Percentiles rank a stretch among this genome's conserved stretches.
These are phyloP conservation scores for Alloteropsis angusta DNA, from an alignment of 202 grass and related monocot species.

Conservation along the genomic window DNA sequence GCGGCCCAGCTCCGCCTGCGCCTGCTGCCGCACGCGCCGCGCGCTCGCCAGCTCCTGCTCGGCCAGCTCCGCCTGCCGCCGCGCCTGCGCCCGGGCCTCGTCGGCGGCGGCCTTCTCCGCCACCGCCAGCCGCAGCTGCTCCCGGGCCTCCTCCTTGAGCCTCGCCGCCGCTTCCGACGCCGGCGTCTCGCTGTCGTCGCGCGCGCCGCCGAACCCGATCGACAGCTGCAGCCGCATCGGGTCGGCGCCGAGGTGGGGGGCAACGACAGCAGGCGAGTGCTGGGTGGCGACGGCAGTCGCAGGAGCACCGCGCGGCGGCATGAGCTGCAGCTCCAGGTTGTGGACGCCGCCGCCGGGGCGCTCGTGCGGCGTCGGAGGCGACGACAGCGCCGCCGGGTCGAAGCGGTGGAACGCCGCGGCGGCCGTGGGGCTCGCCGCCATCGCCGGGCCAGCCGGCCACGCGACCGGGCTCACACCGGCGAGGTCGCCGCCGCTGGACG, in stretches of 20 bases:
- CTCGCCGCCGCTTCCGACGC: background rate
- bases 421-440: constrained; percentile 5
- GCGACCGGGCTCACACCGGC: constrained; percentile 27
- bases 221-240: constrained; percentile 55
- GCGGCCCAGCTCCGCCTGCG: constrained; percentile 61
- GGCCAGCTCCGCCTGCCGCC: constrained; percentile 58
- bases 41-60: constrained; percentile 77
- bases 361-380: constrained; percentile 1
- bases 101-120: constrained; percentile 51
- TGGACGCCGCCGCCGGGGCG: background rate
- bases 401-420: constrained; percentile 13
- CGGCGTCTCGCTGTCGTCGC: background rate
- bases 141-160: constrained; percentile 34
- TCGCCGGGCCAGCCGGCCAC: constrained; percentile 25
- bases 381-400: background rate
- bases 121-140: constrained; percentile 50
- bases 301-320: constrained; percentile 30
- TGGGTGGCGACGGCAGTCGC: background rate
- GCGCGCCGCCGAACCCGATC: constrained; percentile 29
- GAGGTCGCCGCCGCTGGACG: constrained; percentile 60
- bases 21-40: constrained; percentile 56
- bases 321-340: constrained; percentile 73
- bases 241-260: background rate
- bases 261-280: background rate
- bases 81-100: constrained; percentile 55